Evolutionary conservation across 352 stramenopile genomes (phyloP).

Genomic region (Phytopythium ostracodes): DNA sequence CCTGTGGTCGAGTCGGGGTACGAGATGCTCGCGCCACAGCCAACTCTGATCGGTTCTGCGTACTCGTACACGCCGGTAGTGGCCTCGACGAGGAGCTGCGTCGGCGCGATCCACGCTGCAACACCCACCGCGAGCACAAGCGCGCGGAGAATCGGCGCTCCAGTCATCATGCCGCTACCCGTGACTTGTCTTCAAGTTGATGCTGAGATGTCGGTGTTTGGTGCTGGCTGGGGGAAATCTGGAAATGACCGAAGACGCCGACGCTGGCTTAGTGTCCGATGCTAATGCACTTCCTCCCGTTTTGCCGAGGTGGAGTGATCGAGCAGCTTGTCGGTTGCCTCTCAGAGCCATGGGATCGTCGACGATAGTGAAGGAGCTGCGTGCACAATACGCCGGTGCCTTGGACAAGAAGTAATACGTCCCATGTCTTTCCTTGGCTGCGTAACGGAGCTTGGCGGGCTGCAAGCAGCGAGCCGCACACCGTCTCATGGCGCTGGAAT

Average conservation of each 20-base stretch:
- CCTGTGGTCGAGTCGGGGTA: constrained; percentile 24
- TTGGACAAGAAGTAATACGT: neutral
- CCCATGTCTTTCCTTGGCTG: neutral
- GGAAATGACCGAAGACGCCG: neutral
- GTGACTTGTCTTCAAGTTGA: neutral
- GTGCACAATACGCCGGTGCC: no score
- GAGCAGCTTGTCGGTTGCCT: neutral
- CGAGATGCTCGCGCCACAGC: constrained; percentile 18
- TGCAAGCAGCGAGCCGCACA: neutral
- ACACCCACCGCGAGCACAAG: neutral
- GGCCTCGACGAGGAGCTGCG: neutral
- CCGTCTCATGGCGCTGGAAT: neutral
- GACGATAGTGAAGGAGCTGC: neutral
- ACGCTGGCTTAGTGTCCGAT: neutral
- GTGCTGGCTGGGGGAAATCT: neutral
- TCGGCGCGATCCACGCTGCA: neutral
- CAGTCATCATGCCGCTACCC: neutral
- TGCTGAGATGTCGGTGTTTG: neutral
- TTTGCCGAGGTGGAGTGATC: no score
- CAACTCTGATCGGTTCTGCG: constrained; percentile 23
- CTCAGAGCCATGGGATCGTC: neutral
- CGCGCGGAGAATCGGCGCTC: neutral
- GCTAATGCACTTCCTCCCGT: neutral
- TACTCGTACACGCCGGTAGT: constrained; percentile 10
- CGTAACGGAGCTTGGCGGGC: neutral